Conservation (phyloP, 2,329 filamentous ascomycete genomes). For the Aspergillus fijiensis region DNA sequence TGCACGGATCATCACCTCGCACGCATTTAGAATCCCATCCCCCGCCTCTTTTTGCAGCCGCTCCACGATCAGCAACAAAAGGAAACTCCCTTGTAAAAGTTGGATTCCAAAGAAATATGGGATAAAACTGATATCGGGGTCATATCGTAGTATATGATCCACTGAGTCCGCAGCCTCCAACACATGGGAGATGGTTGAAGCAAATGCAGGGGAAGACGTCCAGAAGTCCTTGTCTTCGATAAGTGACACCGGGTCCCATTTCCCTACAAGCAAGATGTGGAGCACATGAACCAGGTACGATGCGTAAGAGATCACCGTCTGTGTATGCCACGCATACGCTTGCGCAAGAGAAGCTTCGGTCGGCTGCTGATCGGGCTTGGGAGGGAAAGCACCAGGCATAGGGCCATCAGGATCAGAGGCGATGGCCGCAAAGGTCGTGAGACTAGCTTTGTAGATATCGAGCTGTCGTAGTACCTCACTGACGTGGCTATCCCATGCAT, state of each 20-base stretch:
- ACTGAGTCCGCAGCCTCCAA: conserved; percentile 87
- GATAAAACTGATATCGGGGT: conserved; percentile 92
- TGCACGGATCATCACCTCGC: conserved; percentile 87
- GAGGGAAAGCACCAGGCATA: conserved; percentile 56
- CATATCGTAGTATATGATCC: conserved; percentile 81
- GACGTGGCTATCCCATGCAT: conserved; percentile 77
- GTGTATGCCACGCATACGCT: conserved; percentile 61
- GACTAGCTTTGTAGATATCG: conserved; percentile 75
- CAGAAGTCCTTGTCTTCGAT: conserved; percentile 91
- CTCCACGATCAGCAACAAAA: conserved; percentile 83
- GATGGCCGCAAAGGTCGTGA: conserved; percentile 48
- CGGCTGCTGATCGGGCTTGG: conserved; percentile 60
- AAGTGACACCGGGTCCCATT: conserved; percentile 93
- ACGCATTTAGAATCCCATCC: conserved; percentile 81
- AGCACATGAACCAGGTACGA: conserved; percentile 92
- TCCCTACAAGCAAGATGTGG: conserved; percentile 86
- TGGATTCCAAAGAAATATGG: conserved; percentile 97
- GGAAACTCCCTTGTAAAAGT: conserved; percentile 83
- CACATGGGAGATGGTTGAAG: conserved; percentile 82
- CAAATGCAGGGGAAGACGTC: conserved; percentile 87
- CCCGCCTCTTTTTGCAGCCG: conserved; percentile 83
- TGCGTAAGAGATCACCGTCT: conserved; percentile 83
- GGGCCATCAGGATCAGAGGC: conserved; percentile 28
- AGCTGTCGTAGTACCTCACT: conserved; percentile 77
- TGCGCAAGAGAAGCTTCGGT: conserved; percentile 30